Evolutionary conservation across 1,284 basidiomycete genomes (phyloP).

Genomic region (Malassezia pachydermatis): DNA sequence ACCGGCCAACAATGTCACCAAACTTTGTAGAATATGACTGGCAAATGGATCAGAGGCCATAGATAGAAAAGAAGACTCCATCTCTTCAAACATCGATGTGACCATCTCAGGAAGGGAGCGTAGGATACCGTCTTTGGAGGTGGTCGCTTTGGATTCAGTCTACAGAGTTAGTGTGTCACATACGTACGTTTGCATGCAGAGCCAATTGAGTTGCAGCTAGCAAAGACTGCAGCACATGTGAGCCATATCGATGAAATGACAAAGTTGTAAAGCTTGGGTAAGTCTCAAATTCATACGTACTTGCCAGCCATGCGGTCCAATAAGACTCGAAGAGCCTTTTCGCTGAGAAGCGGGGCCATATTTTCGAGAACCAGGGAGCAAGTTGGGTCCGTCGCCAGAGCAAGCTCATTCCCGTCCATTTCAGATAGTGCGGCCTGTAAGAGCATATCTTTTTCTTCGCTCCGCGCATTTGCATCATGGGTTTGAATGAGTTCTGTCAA

Average conservation of each 20-base stretch:
- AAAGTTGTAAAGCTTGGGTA: constrained; percentile 20
- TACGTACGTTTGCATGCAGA: neutral
- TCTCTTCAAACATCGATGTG: constrained; percentile 10
- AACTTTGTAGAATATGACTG: constrained; percentile 9
- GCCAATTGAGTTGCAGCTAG: constrained; percentile 16
- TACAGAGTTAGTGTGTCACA: neutral
- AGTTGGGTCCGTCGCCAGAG: constrained; percentile 40
- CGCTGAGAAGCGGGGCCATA: constrained; percentile 25
- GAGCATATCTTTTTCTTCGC: constrained; percentile 29
- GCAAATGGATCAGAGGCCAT: constrained; percentile 14
- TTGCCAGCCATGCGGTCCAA: constrained; percentile 39
- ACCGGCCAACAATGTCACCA: constrained; percentile 25
- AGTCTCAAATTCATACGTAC: constrained; percentile 12
- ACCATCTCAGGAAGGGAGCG: constrained; percentile 11
- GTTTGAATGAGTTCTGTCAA: constrained; percentile 2
- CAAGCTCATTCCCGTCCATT: constrained; percentile 39
- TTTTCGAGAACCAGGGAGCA: constrained; percentile 39
- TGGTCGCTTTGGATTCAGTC: neutral
- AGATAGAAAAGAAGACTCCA: constrained; percentile 1
- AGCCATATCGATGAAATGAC: constrained; percentile 40
- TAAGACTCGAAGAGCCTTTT: constrained; percentile 34
- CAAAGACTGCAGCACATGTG: constrained; percentile 40
- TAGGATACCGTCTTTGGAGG: constrained; percentile 1
- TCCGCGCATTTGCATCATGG: constrained; percentile 16
- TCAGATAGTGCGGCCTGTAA: constrained; percentile 40